Evolutionary conservation across 306 rosid genomes (phyloP).

Genomic region (Begonia loranthoides): DNA sequence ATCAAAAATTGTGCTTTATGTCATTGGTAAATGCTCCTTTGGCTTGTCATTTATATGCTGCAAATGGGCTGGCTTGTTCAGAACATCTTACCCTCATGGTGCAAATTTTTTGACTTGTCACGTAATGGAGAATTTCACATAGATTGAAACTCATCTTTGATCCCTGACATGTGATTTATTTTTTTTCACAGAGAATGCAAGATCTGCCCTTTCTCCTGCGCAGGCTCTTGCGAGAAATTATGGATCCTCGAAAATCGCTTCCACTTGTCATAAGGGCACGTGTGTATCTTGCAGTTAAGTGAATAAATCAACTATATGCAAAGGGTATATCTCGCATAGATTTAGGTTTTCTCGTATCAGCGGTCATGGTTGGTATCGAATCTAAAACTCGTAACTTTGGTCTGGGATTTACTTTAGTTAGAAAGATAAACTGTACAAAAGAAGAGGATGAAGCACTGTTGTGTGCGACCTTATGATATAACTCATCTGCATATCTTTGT

Average conservation of each 20-base stretch:
- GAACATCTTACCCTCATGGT: not conserved
- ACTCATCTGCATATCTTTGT: not conserved
- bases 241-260: slow-evolving; percentile 65
- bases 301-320: slow-evolving; percentile 1
- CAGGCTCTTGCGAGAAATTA: slow-evolving; percentile 52
- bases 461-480: no score
- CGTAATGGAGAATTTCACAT: not conserved
- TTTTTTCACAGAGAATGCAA: slow-evolving; percentile 36
- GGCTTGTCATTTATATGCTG: no score
- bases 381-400: no score
- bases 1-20: no score
- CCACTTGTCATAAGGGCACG: slow-evolving; percentile 78
- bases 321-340: no score
- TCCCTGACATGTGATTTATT: slow-evolving; percentile 5
- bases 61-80: no score
- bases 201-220: slow-evolving; percentile 79
- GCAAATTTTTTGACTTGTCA: not conserved
- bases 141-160: not conserved
- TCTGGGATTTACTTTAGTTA: no score
- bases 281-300: slow-evolving; percentile 53
- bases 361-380: no score
- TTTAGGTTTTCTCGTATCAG: no score
- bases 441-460: no score
- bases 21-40: no score
- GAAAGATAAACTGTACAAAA: no score